phyloP scores from a whole-genome alignment of 495 filamentous ascomycete genomes.

The Daldinia vernicosa region DNA sequence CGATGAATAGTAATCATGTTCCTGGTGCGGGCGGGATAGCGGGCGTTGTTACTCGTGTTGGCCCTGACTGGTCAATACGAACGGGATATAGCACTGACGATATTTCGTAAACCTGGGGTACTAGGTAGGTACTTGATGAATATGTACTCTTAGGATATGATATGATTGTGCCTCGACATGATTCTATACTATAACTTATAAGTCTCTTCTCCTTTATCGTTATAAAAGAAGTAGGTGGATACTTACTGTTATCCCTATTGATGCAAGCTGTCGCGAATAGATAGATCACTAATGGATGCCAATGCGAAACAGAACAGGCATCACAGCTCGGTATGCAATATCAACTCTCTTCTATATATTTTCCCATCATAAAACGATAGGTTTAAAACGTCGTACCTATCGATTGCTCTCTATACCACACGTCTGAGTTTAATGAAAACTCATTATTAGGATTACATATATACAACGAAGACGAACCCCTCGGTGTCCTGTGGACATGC shows the following conservation, averaged over 20 bases:
- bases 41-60: too few species aligned
- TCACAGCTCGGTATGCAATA: neutral
- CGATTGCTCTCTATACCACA: neutral
- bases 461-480: conserved; percentile 26
- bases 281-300: neutral
- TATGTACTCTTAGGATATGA: too few species aligned
- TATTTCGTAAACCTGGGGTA: too few species aligned
- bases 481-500: conserved; percentile 11
- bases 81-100: neutral
- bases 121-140: too few species aligned
- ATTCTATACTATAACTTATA: neutral
- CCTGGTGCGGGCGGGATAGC: too few species aligned
- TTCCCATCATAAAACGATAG: neutral
- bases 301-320: conserved; percentile 8
- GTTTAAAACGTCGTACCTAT: neutral
- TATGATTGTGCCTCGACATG: too few species aligned
- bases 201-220: neutral
- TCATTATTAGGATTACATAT: conserved; percentile 39
- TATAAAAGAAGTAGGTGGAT: neutral
- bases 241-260: neutral
- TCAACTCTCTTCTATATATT: neutral
- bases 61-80: too few species aligned
- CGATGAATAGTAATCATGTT: neutral
- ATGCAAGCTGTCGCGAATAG: conserved; percentile 2
- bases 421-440: conserved; percentile 10